phyloP scores from a whole-genome alignment of 164 flowering plant genomes.

The Nymphaea colorata region DNA sequence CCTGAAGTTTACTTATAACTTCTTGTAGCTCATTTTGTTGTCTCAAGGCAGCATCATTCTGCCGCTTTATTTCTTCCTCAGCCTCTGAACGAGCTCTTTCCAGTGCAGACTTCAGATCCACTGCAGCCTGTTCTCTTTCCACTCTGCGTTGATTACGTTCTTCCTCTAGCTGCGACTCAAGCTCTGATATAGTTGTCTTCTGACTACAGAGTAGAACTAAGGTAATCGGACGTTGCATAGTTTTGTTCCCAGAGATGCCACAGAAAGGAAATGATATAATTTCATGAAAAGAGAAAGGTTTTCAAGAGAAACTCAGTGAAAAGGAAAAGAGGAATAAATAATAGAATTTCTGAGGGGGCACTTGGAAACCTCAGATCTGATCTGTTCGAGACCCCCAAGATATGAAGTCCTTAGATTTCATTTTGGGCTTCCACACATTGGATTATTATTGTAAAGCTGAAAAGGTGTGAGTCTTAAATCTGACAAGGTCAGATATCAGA shows the following conservation, averaged over 20 bases:
- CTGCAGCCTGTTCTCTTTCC: constrained; percentile 77
- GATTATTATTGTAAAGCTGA: too few relatives aligned
- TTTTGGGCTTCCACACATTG: too few relatives aligned
- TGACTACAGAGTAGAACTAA: constrained; percentile 43
- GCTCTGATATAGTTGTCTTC: constrained; percentile 70
- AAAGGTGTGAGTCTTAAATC: too few relatives aligned
- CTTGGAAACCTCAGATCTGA: too few relatives aligned
- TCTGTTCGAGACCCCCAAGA: too few relatives aligned
- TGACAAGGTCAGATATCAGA: too few relatives aligned
- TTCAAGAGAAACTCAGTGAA: not conserved
- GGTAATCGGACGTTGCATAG: not conserved
- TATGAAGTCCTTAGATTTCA: too few relatives aligned
- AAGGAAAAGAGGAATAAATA: not conserved
- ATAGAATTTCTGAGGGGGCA: too few relatives aligned
- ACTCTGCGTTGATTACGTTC: constrained; percentile 75
- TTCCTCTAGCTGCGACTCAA: constrained; percentile 61
- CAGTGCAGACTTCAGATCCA: constrained; percentile 55
- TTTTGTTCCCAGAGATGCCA: not conserved
- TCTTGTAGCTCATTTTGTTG: constrained; percentile 78
- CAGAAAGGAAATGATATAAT: not conserved
- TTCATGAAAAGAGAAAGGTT: not conserved
- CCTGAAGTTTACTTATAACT: constrained; percentile 87
- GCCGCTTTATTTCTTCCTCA: constrained; percentile 61
- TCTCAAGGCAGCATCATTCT: constrained; percentile 45
- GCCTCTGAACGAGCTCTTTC: constrained; percentile 70